These are phyloP conservation scores for Drechmeria coniospora DNA, from an alignment of 2,329 filamentous ascomycete genomes.

Conservation along the genomic window DNA sequence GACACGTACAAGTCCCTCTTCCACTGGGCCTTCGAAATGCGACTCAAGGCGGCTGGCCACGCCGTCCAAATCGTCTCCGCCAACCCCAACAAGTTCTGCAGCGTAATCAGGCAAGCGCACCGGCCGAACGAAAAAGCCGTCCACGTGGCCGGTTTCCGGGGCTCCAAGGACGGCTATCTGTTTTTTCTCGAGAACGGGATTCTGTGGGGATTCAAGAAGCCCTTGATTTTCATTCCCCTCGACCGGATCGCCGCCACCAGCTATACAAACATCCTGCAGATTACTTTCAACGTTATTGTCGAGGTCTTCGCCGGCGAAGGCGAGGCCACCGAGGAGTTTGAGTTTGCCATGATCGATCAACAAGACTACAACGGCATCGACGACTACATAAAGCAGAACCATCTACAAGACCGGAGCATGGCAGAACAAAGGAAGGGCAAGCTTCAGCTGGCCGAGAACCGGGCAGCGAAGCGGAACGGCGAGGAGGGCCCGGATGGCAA, in stretches of 20 bases:
- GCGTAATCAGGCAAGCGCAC: slow-evolving; percentile 38
- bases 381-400: slow-evolving; percentile 44
- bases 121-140: slow-evolving; percentile 47
- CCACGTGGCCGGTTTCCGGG: slow-evolving; percentile 50
- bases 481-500: slow-evolving; percentile 23
- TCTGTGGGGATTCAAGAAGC: slow-evolving; percentile 57
- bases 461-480: slow-evolving; percentile 27
- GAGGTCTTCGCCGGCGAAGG: slow-evolving; percentile 37
- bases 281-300: slow-evolving; percentile 53
- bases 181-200: slow-evolving; percentile 54
- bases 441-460: slow-evolving; percentile 44
- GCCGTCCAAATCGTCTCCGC: slow-evolving; percentile 32
- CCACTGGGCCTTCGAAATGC: slow-evolving; percentile 41
- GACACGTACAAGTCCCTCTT: slow-evolving; percentile 44
- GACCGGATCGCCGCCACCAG: slow-evolving; percentile 46
- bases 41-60: slow-evolving; percentile 33
- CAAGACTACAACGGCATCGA: slow-evolving; percentile 51
- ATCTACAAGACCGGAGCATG: slow-evolving; percentile 52
- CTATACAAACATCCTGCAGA: slow-evolving; percentile 51
- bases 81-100: slow-evolving; percentile 42
- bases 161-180: slow-evolving; percentile 52
- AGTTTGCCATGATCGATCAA: slow-evolving; percentile 56
- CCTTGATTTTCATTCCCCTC: slow-evolving; percentile 47
- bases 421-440: slow-evolving; percentile 52
- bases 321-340: slow-evolving; percentile 41